These are phyloP conservation scores for Cnidoscolus chayamansa DNA, from an alignment of 441 rosid species.

Conservation along the genomic window DNA sequence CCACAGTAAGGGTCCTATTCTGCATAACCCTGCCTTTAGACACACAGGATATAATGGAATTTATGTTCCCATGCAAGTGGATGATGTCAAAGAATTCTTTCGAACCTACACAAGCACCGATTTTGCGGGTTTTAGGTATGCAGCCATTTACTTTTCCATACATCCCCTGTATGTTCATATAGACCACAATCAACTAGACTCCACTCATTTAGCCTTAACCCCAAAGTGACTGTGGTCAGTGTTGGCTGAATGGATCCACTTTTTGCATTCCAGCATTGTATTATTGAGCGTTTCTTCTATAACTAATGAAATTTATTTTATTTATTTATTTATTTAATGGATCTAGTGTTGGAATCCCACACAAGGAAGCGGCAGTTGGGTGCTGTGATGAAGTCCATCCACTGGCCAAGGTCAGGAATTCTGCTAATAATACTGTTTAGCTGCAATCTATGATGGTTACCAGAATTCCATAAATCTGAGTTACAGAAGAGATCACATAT, in stretches of 20 bases:
- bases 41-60: slow-evolving; percentile 48
- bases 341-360: slow-evolving; percentile 50
- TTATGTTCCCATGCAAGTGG: slow-evolving; percentile 55
- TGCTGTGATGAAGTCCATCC: slow-evolving; percentile 57
- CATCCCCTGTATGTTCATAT: too few species aligned
- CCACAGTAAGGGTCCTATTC: slow-evolving; percentile 59
- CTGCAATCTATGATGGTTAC: too few species aligned
- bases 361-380: slow-evolving; percentile 48
- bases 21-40: slow-evolving; percentile 52
- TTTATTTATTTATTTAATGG: background rate
- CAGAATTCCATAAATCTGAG: too few species aligned
- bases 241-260: too few species aligned
- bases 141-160: too few species aligned
- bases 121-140: slow-evolving; percentile 55
- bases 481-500: too few species aligned
- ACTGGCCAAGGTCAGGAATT: slow-evolving; percentile 42
- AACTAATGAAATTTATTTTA: too few species aligned
- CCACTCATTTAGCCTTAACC: too few species aligned
- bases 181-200: too few species aligned
- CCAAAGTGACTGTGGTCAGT: too few species aligned
- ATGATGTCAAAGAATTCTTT: slow-evolving; percentile 43
- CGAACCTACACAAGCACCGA: slow-evolving; percentile 43
- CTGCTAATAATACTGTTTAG: background rate
- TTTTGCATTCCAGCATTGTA: too few species aligned
- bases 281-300: too few species aligned